Evolutionary conservation across 2,329 filamentous ascomycete genomes (phyloP).

Genomic region (Pseudomassariella vexata): DNA sequence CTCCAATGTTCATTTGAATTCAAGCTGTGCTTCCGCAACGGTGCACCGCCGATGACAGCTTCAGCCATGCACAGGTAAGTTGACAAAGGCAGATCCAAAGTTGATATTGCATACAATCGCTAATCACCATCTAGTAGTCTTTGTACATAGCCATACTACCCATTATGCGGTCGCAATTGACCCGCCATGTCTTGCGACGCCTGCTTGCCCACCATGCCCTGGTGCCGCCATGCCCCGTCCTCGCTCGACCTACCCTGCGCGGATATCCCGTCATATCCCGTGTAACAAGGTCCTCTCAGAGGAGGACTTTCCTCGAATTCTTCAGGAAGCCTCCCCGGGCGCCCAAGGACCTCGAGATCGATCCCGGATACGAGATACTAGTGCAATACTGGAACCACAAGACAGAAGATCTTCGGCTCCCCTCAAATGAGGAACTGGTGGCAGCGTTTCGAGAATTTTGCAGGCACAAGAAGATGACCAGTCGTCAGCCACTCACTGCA

Average conservation of each 20-base stretch:
- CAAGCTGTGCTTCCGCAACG: too few relatives aligned
- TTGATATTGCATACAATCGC: conserved; percentile 12
- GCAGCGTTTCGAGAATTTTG: conserved; percentile 63
- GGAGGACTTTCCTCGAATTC: conserved; percentile 58
- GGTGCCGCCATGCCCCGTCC: conserved; percentile 9
- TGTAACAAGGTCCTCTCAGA: conserved; percentile 25
- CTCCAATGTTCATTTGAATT: too few relatives aligned
- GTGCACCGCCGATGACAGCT: too few relatives aligned
- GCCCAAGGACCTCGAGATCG: conserved; percentile 56
- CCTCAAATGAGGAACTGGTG: conserved; percentile 55
- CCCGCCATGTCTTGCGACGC: conserved; percentile 34
- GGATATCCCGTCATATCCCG: conserved; percentile 22
- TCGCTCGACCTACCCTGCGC: conserved; percentile 18
- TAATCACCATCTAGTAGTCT: conserved; percentile 18
- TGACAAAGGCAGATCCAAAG: conserved; percentile 1
- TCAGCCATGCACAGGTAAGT: conserved; percentile 24
- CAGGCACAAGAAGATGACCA: conserved; percentile 41
- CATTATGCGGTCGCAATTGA: conserved; percentile 29
- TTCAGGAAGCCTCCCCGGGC: conserved; percentile 54
- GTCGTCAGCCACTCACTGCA: conserved; percentile 52
- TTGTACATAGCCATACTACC: conserved; percentile 18
- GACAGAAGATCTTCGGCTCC: conserved; percentile 58
- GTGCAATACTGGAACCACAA: conserved; percentile 61
- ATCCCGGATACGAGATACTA: conserved; percentile 67
- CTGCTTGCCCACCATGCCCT: conserved; percentile 18